Evolutionary conservation across 257 asterid species (phyloP), one percentile per base, ranked within the genome.

Genomic region (Solanum sejunctum): DNA sequence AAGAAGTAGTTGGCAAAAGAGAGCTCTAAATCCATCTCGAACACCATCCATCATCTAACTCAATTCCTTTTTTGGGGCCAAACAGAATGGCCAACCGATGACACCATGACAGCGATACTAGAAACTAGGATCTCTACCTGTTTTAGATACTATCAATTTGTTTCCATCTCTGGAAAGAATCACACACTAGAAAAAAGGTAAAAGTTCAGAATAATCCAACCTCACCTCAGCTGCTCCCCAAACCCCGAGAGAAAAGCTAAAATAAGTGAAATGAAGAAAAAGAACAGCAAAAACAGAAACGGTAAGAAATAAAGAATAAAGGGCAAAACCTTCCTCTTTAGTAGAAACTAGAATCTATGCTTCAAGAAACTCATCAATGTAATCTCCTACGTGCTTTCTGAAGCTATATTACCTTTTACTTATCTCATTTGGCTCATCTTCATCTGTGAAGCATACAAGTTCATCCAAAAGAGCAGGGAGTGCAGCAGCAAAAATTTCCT

Each of bases 401-500:
- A 52, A 77, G 82, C 49, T 78, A 17, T 28, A 28, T 72, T 91
- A 93, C 99, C 99, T 95, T 86, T 90, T 88, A 86, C 86, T 88
- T 88, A 88, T 91, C 90, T 93, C 97, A 86, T 90, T 92, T 55
- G 90, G 75, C 85, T 93, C 98, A 85, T 88, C 91, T 39, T 91
- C 93, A 88, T 96, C 97, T 4, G 89, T 91, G 87, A 93, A 96
- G 93, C 99, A 96, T 72, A 95, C 84, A 82, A 96, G 98, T 86
- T 96, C 98, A 58, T 95, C 97, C 88, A 96, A 85, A 86, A 96
- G 96, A 66, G 85, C 92, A 82, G 94, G 92, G 88, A 92, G 87
- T 88, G 98, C 97, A 89, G 97, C 97, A 67, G 97, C 92, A 89
- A 96, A 93, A 81, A 95, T 84, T 89, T 93, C 98, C 88, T 91